phyloP scores from a whole-genome alignment of 441 rosid species.

The Pelargonium fulgidum region DNA sequence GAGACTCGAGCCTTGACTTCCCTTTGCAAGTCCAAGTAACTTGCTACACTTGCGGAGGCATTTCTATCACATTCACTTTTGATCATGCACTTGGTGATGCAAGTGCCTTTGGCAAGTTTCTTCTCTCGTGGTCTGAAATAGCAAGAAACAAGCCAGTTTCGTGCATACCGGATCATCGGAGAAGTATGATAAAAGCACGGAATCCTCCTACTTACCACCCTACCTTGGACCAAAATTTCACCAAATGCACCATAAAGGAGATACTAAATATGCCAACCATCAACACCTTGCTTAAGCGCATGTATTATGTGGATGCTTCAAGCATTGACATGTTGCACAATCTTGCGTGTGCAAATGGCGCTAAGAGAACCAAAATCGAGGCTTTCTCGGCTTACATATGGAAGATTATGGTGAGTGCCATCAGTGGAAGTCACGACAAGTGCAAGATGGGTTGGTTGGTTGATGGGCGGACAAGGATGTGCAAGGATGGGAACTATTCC shows the following conservation, averaged over 20 bases:
- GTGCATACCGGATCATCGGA: constrained; percentile 55
- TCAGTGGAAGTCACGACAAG: constrained; percentile 32
- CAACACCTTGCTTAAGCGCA: constrained; percentile 52
- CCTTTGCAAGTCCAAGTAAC: constrained; percentile 59
- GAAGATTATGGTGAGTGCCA: constrained; percentile 55
- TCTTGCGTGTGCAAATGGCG: constrained; percentile 42
- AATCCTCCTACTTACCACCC: constrained; percentile 50
- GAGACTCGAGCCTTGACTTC: constrained; percentile 28
- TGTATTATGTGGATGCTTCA: constrained; percentile 50
- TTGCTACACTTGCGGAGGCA: constrained; percentile 50
- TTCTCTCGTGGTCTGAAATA: constrained; percentile 59
- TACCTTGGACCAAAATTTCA: constrained; percentile 42
- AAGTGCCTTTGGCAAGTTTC: constrained; percentile 54
- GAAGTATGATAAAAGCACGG: constrained; percentile 46
- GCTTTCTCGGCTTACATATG: constrained; percentile 82
- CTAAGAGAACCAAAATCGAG: constrained; percentile 60
- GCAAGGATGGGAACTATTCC: constrained; percentile 11
- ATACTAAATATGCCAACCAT: constrained; percentile 45
- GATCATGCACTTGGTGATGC: constrained; percentile 90
- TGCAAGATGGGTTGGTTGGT: constrained; percentile 92
- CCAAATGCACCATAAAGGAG: constrained; percentile 59
- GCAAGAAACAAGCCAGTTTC: constrained; percentile 47
- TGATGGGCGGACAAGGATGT: constrained; percentile 58
- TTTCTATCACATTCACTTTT: constrained; percentile 62
- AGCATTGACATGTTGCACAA: constrained; percentile 47